These are phyloP conservation scores for Paramecium pentaurelia DNA, from an alignment of 73 alveolate species.

Conservation along the genomic window DNA sequence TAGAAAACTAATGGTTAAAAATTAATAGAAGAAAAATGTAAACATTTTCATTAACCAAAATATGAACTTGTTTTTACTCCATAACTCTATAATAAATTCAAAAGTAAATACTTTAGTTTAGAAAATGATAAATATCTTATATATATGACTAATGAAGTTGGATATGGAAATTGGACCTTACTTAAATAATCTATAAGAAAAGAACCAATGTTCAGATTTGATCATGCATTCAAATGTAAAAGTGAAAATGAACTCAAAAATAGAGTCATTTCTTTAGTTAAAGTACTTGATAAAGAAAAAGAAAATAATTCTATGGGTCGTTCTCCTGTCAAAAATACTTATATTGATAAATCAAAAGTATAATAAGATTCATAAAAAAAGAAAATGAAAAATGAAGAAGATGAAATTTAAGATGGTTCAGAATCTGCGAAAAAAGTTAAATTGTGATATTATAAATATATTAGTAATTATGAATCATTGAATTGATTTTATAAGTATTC, in stretches of 20 bases:
- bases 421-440: constrained; percentile 1
- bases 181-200: constrained; percentile 83
- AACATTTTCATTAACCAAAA: constrained; percentile 49
- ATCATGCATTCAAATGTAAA: constrained; percentile 92
- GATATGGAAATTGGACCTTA: constrained; percentile 97
- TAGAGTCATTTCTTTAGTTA: constrained; percentile 92
- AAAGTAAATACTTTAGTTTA: constrained; percentile 74
- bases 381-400: background rate
- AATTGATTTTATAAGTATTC: background rate
- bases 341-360: background rate
- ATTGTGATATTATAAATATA: background rate
- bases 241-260: constrained; percentile 91
- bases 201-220: constrained; percentile 89
- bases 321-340: background rate
- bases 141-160: constrained; percentile 83
- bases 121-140: constrained; percentile 84
- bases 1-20: constrained; percentile 64
- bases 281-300: constrained; percentile 91
- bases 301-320: constrained; percentile 32
- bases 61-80: constrained; percentile 55
- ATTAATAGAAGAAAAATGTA: constrained; percentile 80
- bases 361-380: background rate
- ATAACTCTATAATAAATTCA: constrained; percentile 63
- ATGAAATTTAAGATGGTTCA: background rate
- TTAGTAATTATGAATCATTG: background rate